Percentiles rank a stretch among this genome's conserved stretches.
Conservation (phyloP, 2,329 filamentous ascomycete species). For the Stylonectria norvegica region DNA sequence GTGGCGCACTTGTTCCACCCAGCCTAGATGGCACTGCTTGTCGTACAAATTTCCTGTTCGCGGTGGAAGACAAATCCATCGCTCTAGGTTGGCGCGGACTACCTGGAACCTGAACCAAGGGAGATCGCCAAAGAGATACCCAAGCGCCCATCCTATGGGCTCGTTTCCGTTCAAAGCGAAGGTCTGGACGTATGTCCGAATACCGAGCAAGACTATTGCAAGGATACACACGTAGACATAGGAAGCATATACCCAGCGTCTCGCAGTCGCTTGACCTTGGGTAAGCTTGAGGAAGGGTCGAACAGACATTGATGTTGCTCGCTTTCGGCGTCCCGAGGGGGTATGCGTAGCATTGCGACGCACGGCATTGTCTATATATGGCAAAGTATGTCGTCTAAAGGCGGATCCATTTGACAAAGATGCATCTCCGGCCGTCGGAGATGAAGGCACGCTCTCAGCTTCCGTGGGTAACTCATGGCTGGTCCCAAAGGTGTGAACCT, state of each 20-base stretch:
- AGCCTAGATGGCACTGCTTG: constrained; percentile 49
- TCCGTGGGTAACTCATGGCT: constrained; percentile 8
- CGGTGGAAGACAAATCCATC: constrained; percentile 71
- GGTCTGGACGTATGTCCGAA: constrained; percentile 65
- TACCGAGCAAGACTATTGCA: constrained; percentile 63
- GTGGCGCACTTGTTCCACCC: constrained; percentile 64
- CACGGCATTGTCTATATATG: constrained; percentile 37
- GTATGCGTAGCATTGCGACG: constrained; percentile 49
- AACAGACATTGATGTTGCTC: constrained; percentile 60
- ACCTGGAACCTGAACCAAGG: constrained; percentile 69
- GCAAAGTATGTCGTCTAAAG: constrained; percentile 50
- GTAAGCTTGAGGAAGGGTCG: constrained; percentile 79
- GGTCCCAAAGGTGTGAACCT: constrained; percentile 32
- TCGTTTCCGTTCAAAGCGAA: constrained; percentile 70
- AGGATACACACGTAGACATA: constrained; percentile 72
- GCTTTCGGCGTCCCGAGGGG: constrained; percentile 62
- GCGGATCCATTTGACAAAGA: constrained; percentile 16
- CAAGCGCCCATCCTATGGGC: constrained; percentile 87
- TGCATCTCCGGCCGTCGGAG: constrained; percentile 16
- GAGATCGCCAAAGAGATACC: constrained; percentile 82
- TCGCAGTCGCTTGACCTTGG: constrained; percentile 66
- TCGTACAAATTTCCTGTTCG: constrained; percentile 29
- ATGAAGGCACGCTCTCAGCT: constrained; percentile 15
- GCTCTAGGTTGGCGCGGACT: constrained; percentile 62
- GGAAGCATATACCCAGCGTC: constrained; percentile 80